phyloP scores from a whole-genome alignment of 495 filamentous ascomycete genomes.

The Neurospora tetrasperma region DNA sequence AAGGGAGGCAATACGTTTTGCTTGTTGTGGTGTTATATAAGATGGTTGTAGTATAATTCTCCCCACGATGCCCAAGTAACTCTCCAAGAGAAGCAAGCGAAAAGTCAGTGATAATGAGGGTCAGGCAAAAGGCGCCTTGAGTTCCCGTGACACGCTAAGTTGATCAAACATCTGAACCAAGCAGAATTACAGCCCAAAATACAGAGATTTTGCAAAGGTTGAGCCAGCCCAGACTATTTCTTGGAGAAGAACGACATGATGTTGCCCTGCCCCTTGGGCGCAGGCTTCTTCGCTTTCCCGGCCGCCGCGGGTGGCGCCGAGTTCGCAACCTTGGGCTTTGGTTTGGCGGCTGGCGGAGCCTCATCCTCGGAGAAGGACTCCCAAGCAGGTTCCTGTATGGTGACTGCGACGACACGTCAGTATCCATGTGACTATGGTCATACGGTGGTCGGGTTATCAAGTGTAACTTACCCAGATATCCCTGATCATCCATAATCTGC shows the following conservation, averaged over 20 bases:
- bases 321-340: conserved; percentile 42
- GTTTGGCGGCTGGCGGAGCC: conserved; percentile 38
- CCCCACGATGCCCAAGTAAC: not conserved
- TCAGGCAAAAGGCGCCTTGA: not conserved
- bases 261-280: conserved; percentile 61
- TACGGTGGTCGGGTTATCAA: not conserved
- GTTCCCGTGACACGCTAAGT: not conserved
- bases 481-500: conserved; percentile 83
- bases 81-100: not conserved
- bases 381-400: conserved; percentile 79
- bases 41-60: not conserved
- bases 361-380: conserved; percentile 95
- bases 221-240: conserved; percentile 35
- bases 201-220: not conserved
- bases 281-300: conserved; percentile 48
- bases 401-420: conserved; percentile 48
- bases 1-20: not conserved
- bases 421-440: not conserved
- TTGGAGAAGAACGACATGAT: conserved; percentile 95
- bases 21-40: not conserved
- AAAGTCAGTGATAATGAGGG: not conserved
- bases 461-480: conserved; percentile 66
- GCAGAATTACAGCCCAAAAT: too few species aligned
- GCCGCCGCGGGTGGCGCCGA: conserved; percentile 16
- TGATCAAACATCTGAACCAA: not conserved